Evolutionary conservation across 202 grass and related monocot genomes (phyloP).

Genomic region (Setaria viridis): DNA sequence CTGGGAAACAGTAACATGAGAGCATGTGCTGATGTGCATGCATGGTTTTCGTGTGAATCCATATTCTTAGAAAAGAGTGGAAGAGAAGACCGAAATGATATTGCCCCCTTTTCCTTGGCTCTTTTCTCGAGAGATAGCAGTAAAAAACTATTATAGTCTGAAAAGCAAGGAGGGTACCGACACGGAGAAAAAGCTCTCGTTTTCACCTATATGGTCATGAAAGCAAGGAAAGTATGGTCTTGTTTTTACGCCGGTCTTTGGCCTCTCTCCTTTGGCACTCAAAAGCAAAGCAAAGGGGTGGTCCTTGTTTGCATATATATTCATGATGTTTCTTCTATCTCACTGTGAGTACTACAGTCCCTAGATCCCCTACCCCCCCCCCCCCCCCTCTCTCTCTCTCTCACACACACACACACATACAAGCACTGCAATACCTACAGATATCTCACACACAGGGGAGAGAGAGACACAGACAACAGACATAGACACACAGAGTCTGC

Average conservation of each 20-base stretch:
- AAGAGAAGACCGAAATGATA: constrained; percentile 43
- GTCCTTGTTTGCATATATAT: constrained; percentile 86
- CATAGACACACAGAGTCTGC: too few species aligned
- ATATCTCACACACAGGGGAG: neutral
- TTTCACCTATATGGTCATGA: constrained; percentile 74
- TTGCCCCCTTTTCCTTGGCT: constrained; percentile 51
- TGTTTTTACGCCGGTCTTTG: constrained; percentile 74
- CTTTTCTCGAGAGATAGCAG: constrained; percentile 58
- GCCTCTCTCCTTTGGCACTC: constrained; percentile 53
- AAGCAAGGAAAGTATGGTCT: constrained; percentile 82
- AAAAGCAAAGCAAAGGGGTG: constrained; percentile 76
- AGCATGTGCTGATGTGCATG: constrained; percentile 19
- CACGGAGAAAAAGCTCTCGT: constrained; percentile 70
- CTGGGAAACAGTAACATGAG: neutral
- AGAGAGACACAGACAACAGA: too few species aligned
- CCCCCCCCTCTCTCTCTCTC: neutral
- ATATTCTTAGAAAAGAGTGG: constrained; percentile 41
- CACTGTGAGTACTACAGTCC: constrained; percentile 35
- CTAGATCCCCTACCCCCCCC: constrained; percentile 13
- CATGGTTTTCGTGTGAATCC: constrained; percentile 48
- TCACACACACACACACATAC: neutral
- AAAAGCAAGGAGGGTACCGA: constrained; percentile 54
- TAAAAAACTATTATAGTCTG: constrained; percentile 54
- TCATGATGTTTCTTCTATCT: constrained; percentile 67
- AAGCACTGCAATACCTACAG: constrained; percentile 2